Conservation (phyloP, 257 asterid genomes). For the Solanum sparsipilum region DNA sequence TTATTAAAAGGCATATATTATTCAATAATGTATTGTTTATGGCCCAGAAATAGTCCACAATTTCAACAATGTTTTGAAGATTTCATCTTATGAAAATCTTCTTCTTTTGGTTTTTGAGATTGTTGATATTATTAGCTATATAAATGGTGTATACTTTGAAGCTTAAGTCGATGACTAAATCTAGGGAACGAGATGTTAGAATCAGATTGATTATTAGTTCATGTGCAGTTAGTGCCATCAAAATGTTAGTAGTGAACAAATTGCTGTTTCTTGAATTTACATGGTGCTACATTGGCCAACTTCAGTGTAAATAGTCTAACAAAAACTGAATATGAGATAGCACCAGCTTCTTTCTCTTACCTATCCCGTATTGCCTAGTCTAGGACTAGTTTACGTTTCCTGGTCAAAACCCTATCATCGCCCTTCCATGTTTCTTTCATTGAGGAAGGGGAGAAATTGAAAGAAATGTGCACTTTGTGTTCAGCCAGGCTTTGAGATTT, state of each 20-base stretch:
- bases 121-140: neutral
- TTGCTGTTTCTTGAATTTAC: neutral
- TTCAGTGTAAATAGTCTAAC: neutral
- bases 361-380: neutral
- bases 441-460: neutral
- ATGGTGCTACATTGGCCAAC: neutral
- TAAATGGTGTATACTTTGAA: neutral
- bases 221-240: neutral
- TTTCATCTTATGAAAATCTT: neutral
- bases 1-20: neutral
- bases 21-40: neutral
- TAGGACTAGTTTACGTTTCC: neutral
- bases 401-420: neutral
- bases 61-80: neutral
- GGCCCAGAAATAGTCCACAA: neutral
- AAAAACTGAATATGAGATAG: neutral
- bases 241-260: neutral
- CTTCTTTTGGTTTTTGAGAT: neutral
- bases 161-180: neutral
- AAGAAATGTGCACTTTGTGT: neutral
- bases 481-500: neutral
- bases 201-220: neutral
- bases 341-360: neutral
- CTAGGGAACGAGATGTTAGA: neutral
- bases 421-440: neutral